These are phyloP conservation scores for Arbutus unedo DNA, from an alignment of 148 eudicot genomes.

Conservation along the genomic window DNA sequence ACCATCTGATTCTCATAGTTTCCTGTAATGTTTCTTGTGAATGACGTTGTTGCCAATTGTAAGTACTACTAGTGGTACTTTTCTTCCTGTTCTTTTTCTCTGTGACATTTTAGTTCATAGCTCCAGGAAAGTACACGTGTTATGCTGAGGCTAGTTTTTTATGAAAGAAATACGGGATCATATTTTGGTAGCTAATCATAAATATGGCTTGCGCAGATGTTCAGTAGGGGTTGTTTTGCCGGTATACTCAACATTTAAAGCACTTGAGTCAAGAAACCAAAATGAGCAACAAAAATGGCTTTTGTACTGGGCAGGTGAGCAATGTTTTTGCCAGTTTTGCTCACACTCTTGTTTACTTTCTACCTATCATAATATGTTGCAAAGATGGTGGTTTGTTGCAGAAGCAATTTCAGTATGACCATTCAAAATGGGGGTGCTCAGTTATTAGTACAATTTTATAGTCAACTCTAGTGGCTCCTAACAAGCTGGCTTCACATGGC, in stretches of 20 bases:
- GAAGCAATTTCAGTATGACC: neutral
- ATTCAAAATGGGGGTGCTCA: neutral
- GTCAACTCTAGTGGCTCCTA: neutral
- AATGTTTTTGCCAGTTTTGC: slow-evolving; percentile 4
- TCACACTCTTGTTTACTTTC: neutral
- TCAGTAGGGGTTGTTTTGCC: slow-evolving; percentile 68
- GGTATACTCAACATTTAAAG: slow-evolving; percentile 85
- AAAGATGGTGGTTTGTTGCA: neutral
- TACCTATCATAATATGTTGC: neutral
- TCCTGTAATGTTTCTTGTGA: neutral
- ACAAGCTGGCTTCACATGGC: neutral
- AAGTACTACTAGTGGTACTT: neutral
- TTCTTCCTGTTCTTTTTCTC: neutral
- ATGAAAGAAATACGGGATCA: neutral
- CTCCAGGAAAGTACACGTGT: neutral
- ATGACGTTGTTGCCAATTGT: neutral
- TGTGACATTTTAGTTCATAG: too few relatives aligned
- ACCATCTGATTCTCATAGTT: neutral
- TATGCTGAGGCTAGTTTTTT: slow-evolving; percentile 6
- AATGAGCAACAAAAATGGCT: slow-evolving; percentile 85
- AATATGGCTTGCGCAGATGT: slow-evolving; percentile 39
- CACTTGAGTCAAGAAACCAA: slow-evolving; percentile 70
- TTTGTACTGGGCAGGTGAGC: slow-evolving; percentile 93
- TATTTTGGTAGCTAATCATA: neutral
- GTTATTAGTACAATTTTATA: neutral